Evolutionary conservation across 179 eudicot genomes (phyloP).

Genomic region (Heliamphora pulchella): DNA sequence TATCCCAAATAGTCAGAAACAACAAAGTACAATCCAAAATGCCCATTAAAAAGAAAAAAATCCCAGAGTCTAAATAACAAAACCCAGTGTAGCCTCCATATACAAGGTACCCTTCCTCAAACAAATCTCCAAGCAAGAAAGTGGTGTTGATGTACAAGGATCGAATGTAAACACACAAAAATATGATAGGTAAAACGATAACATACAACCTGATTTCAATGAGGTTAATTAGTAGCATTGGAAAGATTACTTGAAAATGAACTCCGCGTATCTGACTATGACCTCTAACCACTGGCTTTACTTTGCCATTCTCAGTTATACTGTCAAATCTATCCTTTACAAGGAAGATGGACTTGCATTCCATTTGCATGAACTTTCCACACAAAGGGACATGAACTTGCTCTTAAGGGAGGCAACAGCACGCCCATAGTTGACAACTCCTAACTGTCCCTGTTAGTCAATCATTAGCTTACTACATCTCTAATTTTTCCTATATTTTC

Average conservation of each 20-base stretch:
- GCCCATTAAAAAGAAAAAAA: too few species aligned
- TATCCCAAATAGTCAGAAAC: too few species aligned
- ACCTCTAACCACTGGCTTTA: neutral
- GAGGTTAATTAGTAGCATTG: neutral
- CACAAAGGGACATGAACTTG: neutral
- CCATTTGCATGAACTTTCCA: conserved; percentile 8
- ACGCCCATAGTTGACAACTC: neutral
- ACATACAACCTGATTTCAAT: neutral
- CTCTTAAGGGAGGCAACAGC: neutral
- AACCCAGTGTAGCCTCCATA: neutral
- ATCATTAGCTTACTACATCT: neutral
- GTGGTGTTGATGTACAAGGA: neutral
- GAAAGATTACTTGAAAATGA: neutral
- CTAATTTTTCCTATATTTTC: neutral
- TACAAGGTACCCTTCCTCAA: too few species aligned
- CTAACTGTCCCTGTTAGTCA: neutral
- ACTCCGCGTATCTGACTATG: neutral
- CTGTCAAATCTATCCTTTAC: neutral
- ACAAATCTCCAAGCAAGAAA: neutral
- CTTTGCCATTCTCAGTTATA: neutral
- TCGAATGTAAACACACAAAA: neutral
- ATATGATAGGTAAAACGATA: neutral
- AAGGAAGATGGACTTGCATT: neutral
- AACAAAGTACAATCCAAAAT: neutral
- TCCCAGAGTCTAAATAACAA: too few species aligned